A percentile compares a stretch with the other conserved stretches of the same genome.
Conservation (phyloP, 2,329 filamentous ascomycete species). For the Westerdykella sp. region DNA sequence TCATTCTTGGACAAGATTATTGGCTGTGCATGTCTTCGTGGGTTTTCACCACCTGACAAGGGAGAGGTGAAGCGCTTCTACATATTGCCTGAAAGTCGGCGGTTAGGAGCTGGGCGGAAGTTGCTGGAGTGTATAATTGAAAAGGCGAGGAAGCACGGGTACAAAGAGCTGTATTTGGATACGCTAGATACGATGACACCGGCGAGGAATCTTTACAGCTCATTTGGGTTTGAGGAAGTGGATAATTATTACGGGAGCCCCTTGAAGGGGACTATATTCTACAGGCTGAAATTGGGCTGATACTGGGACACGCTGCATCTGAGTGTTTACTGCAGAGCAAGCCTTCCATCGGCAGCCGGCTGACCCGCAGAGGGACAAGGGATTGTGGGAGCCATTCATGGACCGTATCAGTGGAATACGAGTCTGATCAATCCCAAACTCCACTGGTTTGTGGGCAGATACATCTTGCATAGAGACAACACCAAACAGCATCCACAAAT, state of each 20-base stretch:
- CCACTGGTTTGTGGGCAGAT: too few species aligned
- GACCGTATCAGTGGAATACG: too few species aligned
- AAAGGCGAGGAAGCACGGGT: constrained; percentile 44
- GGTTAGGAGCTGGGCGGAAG: constrained; percentile 45
- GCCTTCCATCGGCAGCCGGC: too few species aligned
- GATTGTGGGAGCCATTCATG: too few species aligned
- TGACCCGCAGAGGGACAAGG: too few species aligned
- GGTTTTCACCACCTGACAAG: constrained; percentile 24
- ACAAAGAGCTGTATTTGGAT: constrained; percentile 50
- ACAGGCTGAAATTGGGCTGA: constrained; percentile 33
- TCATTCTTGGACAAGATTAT: constrained; percentile 25
- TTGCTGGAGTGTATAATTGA: constrained; percentile 44
- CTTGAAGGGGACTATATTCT: constrained; percentile 48
- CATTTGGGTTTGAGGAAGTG: constrained; percentile 48
- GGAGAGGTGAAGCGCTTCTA: constrained; percentile 57
- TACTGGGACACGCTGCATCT: too few species aligned
- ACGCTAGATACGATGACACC: constrained; percentile 49
- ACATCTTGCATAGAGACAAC: too few species aligned
- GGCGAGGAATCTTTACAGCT: constrained; percentile 47
- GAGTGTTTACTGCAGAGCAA: too few species aligned
- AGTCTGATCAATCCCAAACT: too few species aligned
- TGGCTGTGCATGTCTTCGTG: constrained; percentile 49
- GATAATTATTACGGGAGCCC: constrained; percentile 53
- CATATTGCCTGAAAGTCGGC: constrained; percentile 43
- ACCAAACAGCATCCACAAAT: too few species aligned